phyloP scores from a whole-genome alignment of 2,329 filamentous ascomycete genomes.

The Coleophoma cylindrospora region DNA sequence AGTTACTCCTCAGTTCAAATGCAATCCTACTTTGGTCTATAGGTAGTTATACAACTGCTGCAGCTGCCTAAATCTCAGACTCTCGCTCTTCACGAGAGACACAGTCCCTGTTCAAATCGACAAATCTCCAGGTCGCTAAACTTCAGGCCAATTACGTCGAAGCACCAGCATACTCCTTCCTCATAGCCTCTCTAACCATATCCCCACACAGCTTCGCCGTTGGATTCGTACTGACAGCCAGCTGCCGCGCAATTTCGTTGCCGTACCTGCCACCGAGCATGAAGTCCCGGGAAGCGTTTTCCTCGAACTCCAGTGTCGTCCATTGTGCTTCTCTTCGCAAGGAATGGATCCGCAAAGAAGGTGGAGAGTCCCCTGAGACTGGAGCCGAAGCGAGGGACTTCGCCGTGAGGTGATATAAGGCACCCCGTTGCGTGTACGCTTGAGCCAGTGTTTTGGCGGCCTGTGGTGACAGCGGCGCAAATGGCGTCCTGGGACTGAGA shows the following conservation, averaged over 20 bases:
- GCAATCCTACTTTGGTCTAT: too few relatives aligned
- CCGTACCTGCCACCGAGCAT: conserved; percentile 60
- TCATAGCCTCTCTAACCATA: conserved; percentile 66
- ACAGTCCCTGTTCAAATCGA: too few relatives aligned
- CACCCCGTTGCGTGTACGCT: conserved; percentile 67
- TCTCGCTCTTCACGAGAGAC: too few relatives aligned
- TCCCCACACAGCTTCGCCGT: conserved; percentile 66
- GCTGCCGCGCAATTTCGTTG: conserved; percentile 57
- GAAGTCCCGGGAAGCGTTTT: conserved; percentile 57
- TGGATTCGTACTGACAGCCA: conserved; percentile 62
- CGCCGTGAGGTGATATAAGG: conserved; percentile 55
- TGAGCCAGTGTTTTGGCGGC: conserved; percentile 62
- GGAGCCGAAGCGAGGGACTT: conserved; percentile 24
- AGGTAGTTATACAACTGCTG: too few relatives aligned
- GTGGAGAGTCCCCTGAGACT: conserved; percentile 21
- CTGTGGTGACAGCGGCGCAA: conserved; percentile 54
- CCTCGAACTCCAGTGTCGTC: conserved; percentile 53
- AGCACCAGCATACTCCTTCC: conserved; percentile 55
- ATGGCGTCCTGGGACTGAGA: conserved; percentile 46
- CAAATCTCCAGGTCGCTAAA: too few relatives aligned
- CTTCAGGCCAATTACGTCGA: too few relatives aligned
- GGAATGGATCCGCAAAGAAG: conserved; percentile 31
- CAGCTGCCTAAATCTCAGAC: too few relatives aligned
- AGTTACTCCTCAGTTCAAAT: too few relatives aligned
- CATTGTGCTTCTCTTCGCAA: conserved; percentile 41